A percentile compares a stretch with the other conserved stretches of the same genome.
Evolutionary conservation across 139 green algal genomes (phyloP).

Genomic region (Mychonastes homosphaera): DNA sequence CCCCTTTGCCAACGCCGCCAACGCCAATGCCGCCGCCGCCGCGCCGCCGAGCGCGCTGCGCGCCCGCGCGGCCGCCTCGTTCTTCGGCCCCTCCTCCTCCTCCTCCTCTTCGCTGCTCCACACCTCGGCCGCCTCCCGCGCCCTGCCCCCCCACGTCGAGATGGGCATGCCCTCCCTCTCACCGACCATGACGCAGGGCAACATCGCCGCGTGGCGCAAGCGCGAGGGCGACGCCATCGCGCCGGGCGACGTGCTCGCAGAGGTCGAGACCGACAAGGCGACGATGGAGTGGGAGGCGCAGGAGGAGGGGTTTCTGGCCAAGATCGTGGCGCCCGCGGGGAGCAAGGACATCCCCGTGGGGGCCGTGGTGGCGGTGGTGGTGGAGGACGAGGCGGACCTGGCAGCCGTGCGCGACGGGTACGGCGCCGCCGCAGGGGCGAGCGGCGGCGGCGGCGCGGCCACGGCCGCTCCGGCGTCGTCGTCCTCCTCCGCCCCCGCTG

Average conservation of each 20-base stretch:
- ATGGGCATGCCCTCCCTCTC: conserved; percentile 80
- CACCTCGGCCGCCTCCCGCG: no score
- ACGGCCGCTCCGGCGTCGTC: conserved; percentile 4
- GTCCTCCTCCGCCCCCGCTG: neutral
- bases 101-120: no score
- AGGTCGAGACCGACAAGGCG: conserved; percentile 95
- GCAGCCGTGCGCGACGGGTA: conserved; percentile 56
- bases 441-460: neutral
- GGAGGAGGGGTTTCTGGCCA: conserved; percentile 46
- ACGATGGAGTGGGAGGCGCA: conserved; percentile 52
- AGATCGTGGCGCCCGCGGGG: conserved; percentile 42
- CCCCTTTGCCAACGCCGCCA: no score
- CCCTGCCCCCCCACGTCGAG: conserved; percentile 41
- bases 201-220: conserved; percentile 72
- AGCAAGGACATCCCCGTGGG: conserved; percentile 49
- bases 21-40: no score
- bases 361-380: conserved; percentile 48
- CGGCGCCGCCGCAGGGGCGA: conserved; percentile 4
- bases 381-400: conserved; percentile 71
- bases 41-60: no score
- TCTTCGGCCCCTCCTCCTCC: no score
- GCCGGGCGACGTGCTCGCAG: conserved; percentile 52
- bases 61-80: no score
- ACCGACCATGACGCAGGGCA: conserved; percentile 86
- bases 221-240: conserved; percentile 32